These are phyloP conservation scores for Globisporangium irregulare DNA, from an alignment of 352 stramenopile species.

Conservation along the genomic window DNA sequence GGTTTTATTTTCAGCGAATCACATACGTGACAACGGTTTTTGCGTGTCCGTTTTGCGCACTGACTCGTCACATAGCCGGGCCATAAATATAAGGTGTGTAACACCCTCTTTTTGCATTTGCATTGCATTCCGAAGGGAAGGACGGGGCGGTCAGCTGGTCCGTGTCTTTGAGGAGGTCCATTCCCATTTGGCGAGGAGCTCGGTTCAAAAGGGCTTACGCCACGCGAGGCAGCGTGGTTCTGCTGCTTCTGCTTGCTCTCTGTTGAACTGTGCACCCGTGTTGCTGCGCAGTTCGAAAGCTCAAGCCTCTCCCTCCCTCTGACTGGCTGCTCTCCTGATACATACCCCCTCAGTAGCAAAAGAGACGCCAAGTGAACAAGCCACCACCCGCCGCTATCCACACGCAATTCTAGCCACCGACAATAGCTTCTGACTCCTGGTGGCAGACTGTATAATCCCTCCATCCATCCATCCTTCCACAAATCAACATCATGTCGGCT, in stretches of 20 bases:
- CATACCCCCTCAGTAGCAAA: constrained; percentile 13
- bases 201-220: not conserved
- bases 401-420: not conserved
- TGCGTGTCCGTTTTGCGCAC: constrained; percentile 1
- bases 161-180: constrained; percentile 1
- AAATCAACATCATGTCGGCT: constrained; percentile 4
- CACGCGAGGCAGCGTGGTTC: not conserved
- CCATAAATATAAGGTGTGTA: not conserved
- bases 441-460: not conserved
- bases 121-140: not conserved
- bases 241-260: not conserved
- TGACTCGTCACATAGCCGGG: constrained; percentile 1
- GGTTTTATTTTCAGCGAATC: not conserved
- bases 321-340: not conserved
- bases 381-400: not conserved
- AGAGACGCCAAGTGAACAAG: constrained; percentile 9
- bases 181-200: not conserved
- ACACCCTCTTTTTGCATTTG: not conserved
- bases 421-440: constrained; percentile 2
- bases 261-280: constrained; percentile 1
- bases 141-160: not conserved
- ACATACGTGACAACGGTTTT: not conserved
- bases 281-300: not conserved
- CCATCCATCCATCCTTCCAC: not conserved
- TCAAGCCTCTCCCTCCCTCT: not conserved